phyloP scores from a whole-genome alignment of 1,284 basidiomycete genomes.

The Marasmius tenuissimus region DNA sequence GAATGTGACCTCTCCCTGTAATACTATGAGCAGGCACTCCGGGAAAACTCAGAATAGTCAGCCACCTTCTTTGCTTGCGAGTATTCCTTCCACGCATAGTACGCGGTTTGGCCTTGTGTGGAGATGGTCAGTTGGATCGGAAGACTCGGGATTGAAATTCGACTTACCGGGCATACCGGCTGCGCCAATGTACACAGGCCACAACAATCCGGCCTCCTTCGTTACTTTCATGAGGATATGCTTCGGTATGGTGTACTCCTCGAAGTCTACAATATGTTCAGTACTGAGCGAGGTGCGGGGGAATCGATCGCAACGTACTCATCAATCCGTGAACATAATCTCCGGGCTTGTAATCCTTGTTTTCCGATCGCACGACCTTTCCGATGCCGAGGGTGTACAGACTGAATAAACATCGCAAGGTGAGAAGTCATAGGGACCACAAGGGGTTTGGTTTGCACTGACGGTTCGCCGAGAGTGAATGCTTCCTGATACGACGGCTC shows the following conservation, averaged over 20 bases:
- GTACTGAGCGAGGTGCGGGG: too few species aligned
- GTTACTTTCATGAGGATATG: slow-evolving; percentile 22
- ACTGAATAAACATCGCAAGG: background rate
- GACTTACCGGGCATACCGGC: slow-evolving; percentile 41
- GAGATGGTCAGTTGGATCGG: background rate
- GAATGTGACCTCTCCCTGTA: slow-evolving; percentile 54
- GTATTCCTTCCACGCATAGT: slow-evolving; percentile 31
- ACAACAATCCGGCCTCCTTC: slow-evolving; percentile 39
- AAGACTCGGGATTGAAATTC: background rate
- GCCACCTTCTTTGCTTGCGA: slow-evolving; percentile 32
- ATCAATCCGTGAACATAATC: slow-evolving; percentile 22
- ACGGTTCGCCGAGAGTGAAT: background rate
- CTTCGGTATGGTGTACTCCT: slow-evolving; percentile 17
- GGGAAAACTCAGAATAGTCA: background rate
- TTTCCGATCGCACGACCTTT: slow-evolving; percentile 28
- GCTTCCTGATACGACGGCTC: slow-evolving; percentile 26
- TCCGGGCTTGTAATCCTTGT: slow-evolving; percentile 21
- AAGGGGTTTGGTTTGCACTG: background rate
- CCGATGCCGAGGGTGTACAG: slow-evolving; percentile 23
- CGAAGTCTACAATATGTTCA: slow-evolving; percentile 16
- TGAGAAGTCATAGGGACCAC: background rate
- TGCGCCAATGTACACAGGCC: slow-evolving; percentile 47
- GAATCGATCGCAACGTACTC: background rate
- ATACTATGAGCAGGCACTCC: background rate
- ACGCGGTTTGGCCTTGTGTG: slow-evolving; percentile 25